phyloP scores from a whole-genome alignment of 1,284 basidiomycete genomes.

The Ceratobasidium sp. region DNA sequence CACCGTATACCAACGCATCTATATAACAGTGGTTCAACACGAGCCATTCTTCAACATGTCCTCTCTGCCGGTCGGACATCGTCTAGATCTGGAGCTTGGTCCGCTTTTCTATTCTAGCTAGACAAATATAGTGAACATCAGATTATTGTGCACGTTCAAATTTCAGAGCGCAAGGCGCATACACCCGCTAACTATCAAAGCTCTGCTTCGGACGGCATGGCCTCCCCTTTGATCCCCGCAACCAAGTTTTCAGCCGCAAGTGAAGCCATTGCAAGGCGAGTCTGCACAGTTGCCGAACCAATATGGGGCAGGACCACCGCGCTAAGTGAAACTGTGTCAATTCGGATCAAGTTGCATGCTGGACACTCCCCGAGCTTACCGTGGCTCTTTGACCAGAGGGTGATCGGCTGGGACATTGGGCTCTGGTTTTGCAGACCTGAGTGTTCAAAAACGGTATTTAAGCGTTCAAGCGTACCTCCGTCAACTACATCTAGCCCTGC shows the following conservation, averaged over 20 bases:
- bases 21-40: conserved; percentile 87
- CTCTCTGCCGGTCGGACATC: conserved; percentile 88
- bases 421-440: conserved; percentile 63
- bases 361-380: conserved; percentile 64
- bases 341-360: not conserved
- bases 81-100: conserved; percentile 45
- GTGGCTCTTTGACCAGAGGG: conserved; percentile 81
- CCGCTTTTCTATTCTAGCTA: not conserved
- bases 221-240: conserved; percentile 60
- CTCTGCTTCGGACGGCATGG: conserved; percentile 47
- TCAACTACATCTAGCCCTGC: conserved; percentile 96
- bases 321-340: conserved; percentile 60
- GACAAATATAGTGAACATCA: not conserved
- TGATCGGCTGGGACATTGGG: conserved; percentile 83
- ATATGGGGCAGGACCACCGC: conserved; percentile 91
- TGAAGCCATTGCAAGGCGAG: conserved; percentile 85
- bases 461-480: conserved; percentile 59
- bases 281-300: conserved; percentile 89
- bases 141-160: not conserved
- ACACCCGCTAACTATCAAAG: not conserved
- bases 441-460: no score
- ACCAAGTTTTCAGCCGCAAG: conserved; percentile 77
- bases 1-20: conserved; percentile 10
- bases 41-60: conserved; percentile 91
- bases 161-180: not conserved